A percentile compares a stretch with the other conserved stretches of the same genome.
Evolutionary conservation across 768 basidiomycete genomes (phyloP).

Genomic region (Udeniomyces megalosporus): DNA sequence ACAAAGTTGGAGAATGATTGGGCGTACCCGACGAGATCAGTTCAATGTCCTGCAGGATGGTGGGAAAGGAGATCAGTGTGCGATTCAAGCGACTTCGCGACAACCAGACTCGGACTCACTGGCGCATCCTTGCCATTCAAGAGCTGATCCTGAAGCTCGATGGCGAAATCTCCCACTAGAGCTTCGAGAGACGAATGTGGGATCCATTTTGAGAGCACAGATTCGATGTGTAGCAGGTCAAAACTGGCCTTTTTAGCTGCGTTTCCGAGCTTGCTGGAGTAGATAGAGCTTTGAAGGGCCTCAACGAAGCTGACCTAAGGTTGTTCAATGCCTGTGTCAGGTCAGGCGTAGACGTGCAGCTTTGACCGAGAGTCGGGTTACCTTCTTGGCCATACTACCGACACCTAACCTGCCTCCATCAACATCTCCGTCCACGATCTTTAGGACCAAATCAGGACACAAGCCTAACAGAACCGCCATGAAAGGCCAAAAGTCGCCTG

Average conservation of each 20-base stretch:
- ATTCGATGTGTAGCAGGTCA: neutral
- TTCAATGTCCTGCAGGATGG: neutral
- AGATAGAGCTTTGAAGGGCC: neutral
- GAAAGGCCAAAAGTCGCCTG: neutral
- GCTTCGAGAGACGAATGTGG: neutral
- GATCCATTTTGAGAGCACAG: neutral
- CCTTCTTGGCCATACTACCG: conserved; percentile 3
- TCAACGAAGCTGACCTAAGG: neutral
- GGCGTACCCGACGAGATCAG: neutral
- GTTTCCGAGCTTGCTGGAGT: neutral
- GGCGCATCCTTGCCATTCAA: neutral
- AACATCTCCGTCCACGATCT: neutral
- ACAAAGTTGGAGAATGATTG: no score
- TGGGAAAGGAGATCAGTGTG: neutral
- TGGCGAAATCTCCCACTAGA: conserved; percentile 1
- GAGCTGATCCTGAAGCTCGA: conserved; percentile 1
- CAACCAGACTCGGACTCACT: neutral
- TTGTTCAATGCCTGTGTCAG: no score
- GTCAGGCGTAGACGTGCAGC: no score
- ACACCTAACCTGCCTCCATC: neutral
- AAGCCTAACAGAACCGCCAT: neutral
- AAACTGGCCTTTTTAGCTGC: neutral
- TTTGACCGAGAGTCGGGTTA: neutral
- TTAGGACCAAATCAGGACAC: neutral
- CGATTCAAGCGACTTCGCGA: no score